phyloP scores from a whole-genome alignment of 306 rosid species.

The Cicer chorassanicum region DNA sequence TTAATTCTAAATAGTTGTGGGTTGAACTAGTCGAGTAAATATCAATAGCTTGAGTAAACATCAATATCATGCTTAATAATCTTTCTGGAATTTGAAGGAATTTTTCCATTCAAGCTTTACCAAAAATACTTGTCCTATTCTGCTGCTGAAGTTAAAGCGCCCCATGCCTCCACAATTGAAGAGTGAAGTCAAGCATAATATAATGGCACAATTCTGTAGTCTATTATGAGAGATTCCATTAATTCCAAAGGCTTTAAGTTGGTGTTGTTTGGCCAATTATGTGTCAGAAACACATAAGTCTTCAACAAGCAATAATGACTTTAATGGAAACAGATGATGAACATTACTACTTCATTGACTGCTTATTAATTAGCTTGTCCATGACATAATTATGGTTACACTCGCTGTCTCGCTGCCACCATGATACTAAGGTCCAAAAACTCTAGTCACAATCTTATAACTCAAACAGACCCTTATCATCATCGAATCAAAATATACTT shows the following conservation, averaged over 20 bases:
- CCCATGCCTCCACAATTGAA: background rate
- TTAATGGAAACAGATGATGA: constrained; percentile 19
- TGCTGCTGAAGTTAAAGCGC: constrained; percentile 4
- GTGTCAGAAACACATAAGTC: constrained; percentile 17
- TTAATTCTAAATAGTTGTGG: background rate
- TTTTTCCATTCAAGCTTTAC: constrained; percentile 25
- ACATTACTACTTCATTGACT: constrained; percentile 13
- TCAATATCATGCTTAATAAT: constrained; percentile 1
- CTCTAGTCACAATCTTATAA: background rate
- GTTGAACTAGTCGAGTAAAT: background rate
- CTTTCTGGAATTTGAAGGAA: constrained; percentile 13
- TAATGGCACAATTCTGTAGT: background rate
- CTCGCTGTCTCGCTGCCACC: constrained; percentile 5
- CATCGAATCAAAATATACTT: background rate
- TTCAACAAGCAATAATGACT: constrained; percentile 6
- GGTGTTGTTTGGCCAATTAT: constrained; percentile 17
- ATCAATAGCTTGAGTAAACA: background rate
- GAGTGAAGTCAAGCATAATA: background rate
- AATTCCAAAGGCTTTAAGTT: constrained; percentile 10
- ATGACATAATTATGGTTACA: background rate
- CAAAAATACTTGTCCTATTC: background rate
- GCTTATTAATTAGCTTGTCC: background rate
- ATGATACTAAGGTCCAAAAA: constrained; percentile 4
- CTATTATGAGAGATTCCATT: background rate
- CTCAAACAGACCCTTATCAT: background rate